Base-by-base conservation (phyloP, 2,329 filamentous ascomycete species). In the Zopfia rhizophila region DNA sequence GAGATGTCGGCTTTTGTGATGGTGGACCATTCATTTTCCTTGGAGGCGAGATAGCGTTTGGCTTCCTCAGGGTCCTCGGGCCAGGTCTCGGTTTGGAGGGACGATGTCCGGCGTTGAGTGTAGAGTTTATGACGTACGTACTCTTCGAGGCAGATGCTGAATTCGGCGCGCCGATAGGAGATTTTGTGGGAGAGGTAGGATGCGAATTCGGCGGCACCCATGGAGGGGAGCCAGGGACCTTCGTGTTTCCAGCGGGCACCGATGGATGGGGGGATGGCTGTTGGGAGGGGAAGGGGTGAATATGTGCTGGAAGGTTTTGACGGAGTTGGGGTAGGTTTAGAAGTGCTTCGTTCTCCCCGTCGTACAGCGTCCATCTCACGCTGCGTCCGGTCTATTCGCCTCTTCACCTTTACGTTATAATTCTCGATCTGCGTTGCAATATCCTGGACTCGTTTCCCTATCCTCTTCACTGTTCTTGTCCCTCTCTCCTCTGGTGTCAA, bases 161-260 rank as follows among this genome's bases (percentile, higher is more conserved):
- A 72, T 36, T 69, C 62, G 6, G 28, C 21, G 23, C 55, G 58
- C 21, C 72, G 69, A 12, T 63, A 60, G 2, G 73, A 69, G 3
- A 80, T 68, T 48, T 76, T 61, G 24, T 76, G 71, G 46, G 29
- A 39, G 18, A 85, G 45, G 52, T 79, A 86, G 1, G 61, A 57
- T 32, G 77, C 65, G 59, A 86, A 86, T 51, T 84, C 79, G 16
- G 76, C 72, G 45, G 81, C 75, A 22, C 77, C 77, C 73, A 83
- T 78, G 11, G 78, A 78, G 11, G 78, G 76, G 21, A 86, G 66
- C 76, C 78, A 84, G n/a, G 83, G 83, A 0, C 83, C 82, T 22
- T 77, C 72, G 56, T 79, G 81, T 61, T 82, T 82, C 77, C 82
- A 85, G 61, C 82, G 73, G 17, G 49, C 41, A 43, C 66, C 50